Conservation (phyloP, 371 early-diverging fungal genomes). For the Lichtheimia ramosa region DNA sequence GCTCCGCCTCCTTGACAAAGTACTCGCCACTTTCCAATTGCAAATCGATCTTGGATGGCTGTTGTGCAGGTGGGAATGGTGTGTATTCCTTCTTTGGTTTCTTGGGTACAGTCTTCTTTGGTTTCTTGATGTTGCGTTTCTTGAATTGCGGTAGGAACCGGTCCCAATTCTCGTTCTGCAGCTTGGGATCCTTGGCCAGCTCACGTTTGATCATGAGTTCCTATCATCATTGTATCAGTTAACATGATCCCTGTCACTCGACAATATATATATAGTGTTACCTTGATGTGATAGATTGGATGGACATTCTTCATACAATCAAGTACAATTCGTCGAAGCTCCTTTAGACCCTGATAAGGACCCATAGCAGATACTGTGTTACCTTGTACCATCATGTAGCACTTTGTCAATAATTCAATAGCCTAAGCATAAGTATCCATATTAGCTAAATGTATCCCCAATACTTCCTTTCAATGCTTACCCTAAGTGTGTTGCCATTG, state of each 20-base stretch:
- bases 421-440: slow-evolving; percentile 52
- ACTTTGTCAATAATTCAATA: slow-evolving; percentile 95
- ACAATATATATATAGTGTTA: slow-evolving; percentile 21
- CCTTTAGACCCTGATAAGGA: slow-evolving; percentile 88
- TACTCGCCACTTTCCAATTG: slow-evolving; percentile 96
- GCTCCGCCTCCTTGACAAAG: slow-evolving; percentile 60
- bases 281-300: slow-evolving; percentile 99
- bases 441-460: background rate
- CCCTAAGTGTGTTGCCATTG: slow-evolving; percentile 95
- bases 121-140: slow-evolving; percentile 28
- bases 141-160: slow-evolving; percentile 98
- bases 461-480: slow-evolving; percentile 3
- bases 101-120: slow-evolving; percentile 14
- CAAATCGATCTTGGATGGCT: slow-evolving; percentile 88
- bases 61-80: slow-evolving; percentile 53
- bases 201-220: slow-evolving; percentile 99
- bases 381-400: slow-evolving; percentile 97
- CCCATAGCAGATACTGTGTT: slow-evolving; percentile 98
- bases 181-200: slow-evolving; percentile 94
- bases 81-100: slow-evolving; percentile 27
- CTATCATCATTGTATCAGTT: slow-evolving; percentile 21
- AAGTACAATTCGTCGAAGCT: slow-evolving; percentile 87
- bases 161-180: slow-evolving; percentile 97
- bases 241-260: background rate
- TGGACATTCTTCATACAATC: slow-evolving; percentile 99